phyloP scores from a whole-genome alignment of 2,329 filamentous ascomycete species.

The Fusarium dlaminii region DNA sequence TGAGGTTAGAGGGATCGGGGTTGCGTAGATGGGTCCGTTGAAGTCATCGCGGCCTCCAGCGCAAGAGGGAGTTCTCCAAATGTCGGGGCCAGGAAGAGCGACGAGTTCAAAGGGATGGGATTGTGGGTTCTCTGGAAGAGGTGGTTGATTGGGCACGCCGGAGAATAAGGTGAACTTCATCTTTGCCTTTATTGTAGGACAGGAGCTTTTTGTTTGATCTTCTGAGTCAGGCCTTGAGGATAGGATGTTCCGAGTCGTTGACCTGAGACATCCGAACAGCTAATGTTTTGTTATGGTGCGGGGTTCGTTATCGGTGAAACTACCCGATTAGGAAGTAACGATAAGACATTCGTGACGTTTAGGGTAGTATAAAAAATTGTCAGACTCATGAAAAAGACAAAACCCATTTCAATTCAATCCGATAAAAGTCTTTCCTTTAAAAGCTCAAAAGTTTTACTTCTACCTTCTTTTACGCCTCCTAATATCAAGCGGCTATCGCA shows the following conservation, averaged over 20 bases:
- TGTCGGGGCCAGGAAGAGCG: background rate
- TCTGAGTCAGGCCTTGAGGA: background rate
- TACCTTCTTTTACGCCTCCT: no score
- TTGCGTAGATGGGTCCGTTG: background rate
- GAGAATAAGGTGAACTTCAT: background rate
- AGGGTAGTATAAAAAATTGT: rapidly evolving
- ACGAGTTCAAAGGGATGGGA: background rate
- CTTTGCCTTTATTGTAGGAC: background rate
- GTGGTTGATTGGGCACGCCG: rapidly evolving
- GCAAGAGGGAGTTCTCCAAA: background rate
- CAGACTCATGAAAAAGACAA: rapidly evolving
- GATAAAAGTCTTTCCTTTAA: rapidly evolving
- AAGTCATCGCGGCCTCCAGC: slow-evolving; percentile 8
- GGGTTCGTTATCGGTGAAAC: background rate
- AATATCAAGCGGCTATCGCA: rapidly evolving
- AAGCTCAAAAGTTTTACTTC: rapidly evolving
- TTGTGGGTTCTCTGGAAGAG: background rate
- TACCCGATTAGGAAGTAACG: background rate
- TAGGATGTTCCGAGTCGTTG: rapidly evolving
- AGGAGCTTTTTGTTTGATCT: no score
- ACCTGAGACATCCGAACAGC: background rate
- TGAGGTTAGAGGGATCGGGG: background rate
- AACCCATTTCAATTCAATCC: rapidly evolving
- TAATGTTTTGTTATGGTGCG: background rate
- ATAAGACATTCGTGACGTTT: rapidly evolving